Evolutionary conservation across 2,329 filamentous ascomycete species (phyloP), one percentile per base, ranked within the genome.

Genomic region (Epichloe gansuensis): DNA sequence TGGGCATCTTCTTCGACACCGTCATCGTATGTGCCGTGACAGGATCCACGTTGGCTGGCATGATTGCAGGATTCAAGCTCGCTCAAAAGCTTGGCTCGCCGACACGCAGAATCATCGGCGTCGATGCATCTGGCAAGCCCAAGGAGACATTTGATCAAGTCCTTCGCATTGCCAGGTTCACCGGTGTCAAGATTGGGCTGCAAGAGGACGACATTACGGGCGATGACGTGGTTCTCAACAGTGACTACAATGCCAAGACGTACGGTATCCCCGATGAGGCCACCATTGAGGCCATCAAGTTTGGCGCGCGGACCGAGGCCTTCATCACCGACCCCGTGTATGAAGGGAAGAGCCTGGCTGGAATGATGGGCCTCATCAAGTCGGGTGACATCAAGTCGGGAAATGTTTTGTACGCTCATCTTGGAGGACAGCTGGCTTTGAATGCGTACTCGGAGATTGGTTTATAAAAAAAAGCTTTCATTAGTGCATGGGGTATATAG

Each of bases 311-410:
- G 54, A 86, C 80, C 1, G 85, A 88, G 69, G 85, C 78, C 0
- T 82, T 88, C 59, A 85, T 88, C 56, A 88, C 83, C 0, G 85
- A 88, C 62, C 85, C 84, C 0, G 85, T 88, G 1, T 88, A 88
- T 61, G 84, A 87, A 68, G 85, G 85, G 1, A 88, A 88, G 76
- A 85, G 80, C 59, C 68, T 88, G 64, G 83, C 83, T 4, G 85
- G 84, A 0, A 76, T 88, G 82, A 78, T 87, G 58, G 82, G 83
- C 62, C 68, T 87, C 70, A 78, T 86, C 17, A 75, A 70, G 57
- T 78, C 75, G 49, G 82, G 77, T 0, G 78, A 83, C 63, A 81
- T 88, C 54, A 65, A 67, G 3, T 75, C 75, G 0, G 80, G 80
- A n/a, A 85, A 84, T 60, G 78, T 88, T 35, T 62, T 88, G 54